Base-by-base conservation (phyloP, 495 filamentous ascomycete species). In the Eremomyces bilateralis region DNA sequence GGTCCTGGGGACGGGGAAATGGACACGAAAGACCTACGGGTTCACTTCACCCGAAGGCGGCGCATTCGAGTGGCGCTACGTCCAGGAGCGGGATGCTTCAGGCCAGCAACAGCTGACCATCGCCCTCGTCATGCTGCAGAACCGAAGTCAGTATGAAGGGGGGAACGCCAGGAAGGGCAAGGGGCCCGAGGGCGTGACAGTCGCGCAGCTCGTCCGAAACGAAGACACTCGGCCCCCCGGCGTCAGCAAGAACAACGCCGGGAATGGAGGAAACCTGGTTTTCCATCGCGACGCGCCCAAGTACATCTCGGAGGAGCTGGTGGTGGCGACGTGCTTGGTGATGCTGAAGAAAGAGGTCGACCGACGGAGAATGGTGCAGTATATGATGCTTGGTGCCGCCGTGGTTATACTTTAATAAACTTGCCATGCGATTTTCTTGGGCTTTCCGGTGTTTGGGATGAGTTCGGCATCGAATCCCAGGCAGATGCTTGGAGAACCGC, bases 261-360 rank as follows among this genome's bases (percentile, higher is more conserved):
- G 64, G 0, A 71, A 69, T 42, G 67, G 65, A 0, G 67, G 65
- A 0, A 39, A 59, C 29, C 32, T 71, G 37, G 41, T 59, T 37
- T 45, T 54, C 4, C 47, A 35, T 17, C 44, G 29, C 22, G 36
- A 45, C 12, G 24, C 24, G 24, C n/a, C n/a, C n/a, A n/a, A n/a
- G n/a, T n/a, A n/a, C n/a, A 17, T 32, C 6, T 48, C 49, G 4
- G 49, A 59, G 42, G 52, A 51, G 10, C 29, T 67, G 15, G 54
- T 67, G 5, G 58, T 69, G 4, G 55, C 56, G 21, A 68, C 62
- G 2, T 64, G 57, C 33, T 31, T 70, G 37, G 42, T 61, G 4
- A 68, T 71, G 65, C 37, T 71, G 39, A 69, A 71, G 62, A 59
- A 56, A 36, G 66, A 72, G 53, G 51, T 69, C 38, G 67, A 72